These are phyloP conservation scores for Meripilus lineatus DNA, from an alignment of 1,284 basidiomycete genomes.

Conservation along the genomic window DNA sequence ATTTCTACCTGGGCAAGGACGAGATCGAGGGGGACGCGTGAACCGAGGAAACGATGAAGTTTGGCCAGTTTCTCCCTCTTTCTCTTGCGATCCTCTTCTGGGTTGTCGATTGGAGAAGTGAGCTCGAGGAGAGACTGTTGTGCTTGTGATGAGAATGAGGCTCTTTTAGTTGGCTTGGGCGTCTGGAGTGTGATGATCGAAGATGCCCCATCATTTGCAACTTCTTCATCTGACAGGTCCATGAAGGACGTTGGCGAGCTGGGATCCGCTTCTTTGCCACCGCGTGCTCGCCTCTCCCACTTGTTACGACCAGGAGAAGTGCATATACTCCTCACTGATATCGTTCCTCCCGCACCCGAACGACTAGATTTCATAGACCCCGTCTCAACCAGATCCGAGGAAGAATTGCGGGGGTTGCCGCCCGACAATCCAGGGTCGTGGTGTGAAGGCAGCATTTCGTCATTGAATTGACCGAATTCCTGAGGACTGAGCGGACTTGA, in stretches of 20 bases:
- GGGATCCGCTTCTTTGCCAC: conserved; percentile 19
- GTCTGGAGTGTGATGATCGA: conserved; percentile 24
- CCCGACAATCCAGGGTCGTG: too few relatives aligned
- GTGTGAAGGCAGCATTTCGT: neutral
- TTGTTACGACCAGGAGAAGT: too few relatives aligned
- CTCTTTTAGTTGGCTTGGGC: conserved; percentile 23
- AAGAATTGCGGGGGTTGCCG: too few relatives aligned
- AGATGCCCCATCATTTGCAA: conserved; percentile 20
- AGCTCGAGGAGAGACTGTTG: conserved; percentile 38
- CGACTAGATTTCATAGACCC: too few relatives aligned
- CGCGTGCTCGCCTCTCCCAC: conserved; percentile 88
- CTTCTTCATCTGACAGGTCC: conserved; percentile 62
- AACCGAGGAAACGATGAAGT: conserved; percentile 76
- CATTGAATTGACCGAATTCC: conserved; percentile 18
- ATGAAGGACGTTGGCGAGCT: conserved; percentile 54
- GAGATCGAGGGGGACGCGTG: conserved; percentile 64
- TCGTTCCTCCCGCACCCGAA: too few relatives aligned
- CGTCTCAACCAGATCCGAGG: too few relatives aligned
- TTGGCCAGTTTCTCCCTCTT: conserved; percentile 73
- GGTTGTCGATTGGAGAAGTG: conserved; percentile 45
- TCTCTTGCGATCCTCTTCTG: conserved; percentile 55
- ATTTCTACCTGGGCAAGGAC: conserved; percentile 48
- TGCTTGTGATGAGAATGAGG: conserved; percentile 22
- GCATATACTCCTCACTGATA: too few relatives aligned
- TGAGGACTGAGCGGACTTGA: conserved; percentile 43